These are phyloP conservation scores for Andrographis paniculata DNA, from an alignment of 305 asterid genomes.

Conservation along the genomic window DNA sequence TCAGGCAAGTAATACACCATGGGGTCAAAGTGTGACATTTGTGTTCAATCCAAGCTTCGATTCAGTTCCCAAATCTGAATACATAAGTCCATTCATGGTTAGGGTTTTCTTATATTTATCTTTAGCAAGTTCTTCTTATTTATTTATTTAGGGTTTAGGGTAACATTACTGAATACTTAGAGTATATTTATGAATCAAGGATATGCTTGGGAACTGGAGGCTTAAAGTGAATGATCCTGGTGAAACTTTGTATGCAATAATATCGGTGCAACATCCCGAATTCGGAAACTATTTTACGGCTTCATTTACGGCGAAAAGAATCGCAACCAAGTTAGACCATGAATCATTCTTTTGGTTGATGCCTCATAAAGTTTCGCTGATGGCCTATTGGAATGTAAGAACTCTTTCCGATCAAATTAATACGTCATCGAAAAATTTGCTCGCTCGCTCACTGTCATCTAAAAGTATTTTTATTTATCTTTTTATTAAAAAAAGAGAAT, in stretches of 20 bases:
- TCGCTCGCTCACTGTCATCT: too few species aligned
- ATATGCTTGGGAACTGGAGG: conserved; percentile 54
- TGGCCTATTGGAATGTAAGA: conserved; percentile 59
- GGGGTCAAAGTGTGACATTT: conserved; percentile 58
- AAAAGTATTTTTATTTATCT: too few species aligned
- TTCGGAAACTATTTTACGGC: conserved; percentile 47
- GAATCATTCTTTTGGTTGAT: conserved; percentile 52
- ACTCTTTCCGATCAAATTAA: not conserved
- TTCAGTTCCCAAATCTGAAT: conserved; percentile 45
- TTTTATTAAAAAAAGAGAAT: too few species aligned
- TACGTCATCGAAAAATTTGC: not conserved
- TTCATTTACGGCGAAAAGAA: conserved; percentile 38
- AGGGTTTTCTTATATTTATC: conserved; percentile 9
- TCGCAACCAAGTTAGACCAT: conserved; percentile 22
- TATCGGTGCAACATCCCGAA: conserved; percentile 47
- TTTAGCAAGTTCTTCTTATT: too few species aligned
- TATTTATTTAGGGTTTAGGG: too few species aligned
- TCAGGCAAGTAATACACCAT: conserved; percentile 58
- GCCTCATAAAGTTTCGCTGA: conserved; percentile 52
- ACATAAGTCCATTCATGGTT: conserved; percentile 63
- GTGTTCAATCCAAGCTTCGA: conserved; percentile 45
- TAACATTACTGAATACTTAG: too few species aligned
- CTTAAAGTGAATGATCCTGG: conserved; percentile 35
- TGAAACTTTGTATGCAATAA: conserved; percentile 26
- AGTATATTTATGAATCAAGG: conserved; percentile 19